phyloP scores from a whole-genome alignment of 2,329 filamentous ascomycete species.

The Cercospora nicotianae region DNA sequence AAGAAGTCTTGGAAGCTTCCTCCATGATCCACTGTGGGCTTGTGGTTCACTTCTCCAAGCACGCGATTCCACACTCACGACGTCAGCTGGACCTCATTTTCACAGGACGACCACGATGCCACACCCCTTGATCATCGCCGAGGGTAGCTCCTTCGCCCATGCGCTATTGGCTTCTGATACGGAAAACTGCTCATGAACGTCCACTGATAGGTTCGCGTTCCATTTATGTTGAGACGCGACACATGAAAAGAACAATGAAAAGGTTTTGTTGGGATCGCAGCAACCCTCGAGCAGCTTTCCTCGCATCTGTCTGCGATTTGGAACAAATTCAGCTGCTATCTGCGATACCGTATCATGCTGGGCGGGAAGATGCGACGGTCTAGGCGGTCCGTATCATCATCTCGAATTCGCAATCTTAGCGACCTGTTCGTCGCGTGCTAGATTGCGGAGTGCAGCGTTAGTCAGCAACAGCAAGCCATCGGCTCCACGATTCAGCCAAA shows the following conservation, averaged over 20 bases:
- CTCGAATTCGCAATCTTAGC: neutral
- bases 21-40: neutral
- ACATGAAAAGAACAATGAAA: conserved; percentile 6
- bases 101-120: neutral
- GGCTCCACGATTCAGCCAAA: neutral
- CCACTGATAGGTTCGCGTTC: neutral
- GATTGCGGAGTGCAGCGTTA: conserved; percentile 4
- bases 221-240: neutral
- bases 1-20: neutral
- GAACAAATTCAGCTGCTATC: neutral
- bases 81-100: neutral
- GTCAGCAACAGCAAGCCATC: neutral
- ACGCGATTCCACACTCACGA: neutral
- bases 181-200: neutral
- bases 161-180: neutral
- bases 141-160: neutral
- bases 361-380: neutral
- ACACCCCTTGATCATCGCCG: neutral
- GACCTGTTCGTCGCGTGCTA: neutral
- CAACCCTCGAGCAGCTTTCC: neutral
- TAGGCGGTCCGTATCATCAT: neutral
- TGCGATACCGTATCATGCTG: neutral
- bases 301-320: neutral
- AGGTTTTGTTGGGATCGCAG: neutral
- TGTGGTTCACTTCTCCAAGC: neutral